These are phyloP conservation scores for Mycena leptocephala DNA, from an alignment of 768 basidiomycete genomes.

Conservation along the genomic window DNA sequence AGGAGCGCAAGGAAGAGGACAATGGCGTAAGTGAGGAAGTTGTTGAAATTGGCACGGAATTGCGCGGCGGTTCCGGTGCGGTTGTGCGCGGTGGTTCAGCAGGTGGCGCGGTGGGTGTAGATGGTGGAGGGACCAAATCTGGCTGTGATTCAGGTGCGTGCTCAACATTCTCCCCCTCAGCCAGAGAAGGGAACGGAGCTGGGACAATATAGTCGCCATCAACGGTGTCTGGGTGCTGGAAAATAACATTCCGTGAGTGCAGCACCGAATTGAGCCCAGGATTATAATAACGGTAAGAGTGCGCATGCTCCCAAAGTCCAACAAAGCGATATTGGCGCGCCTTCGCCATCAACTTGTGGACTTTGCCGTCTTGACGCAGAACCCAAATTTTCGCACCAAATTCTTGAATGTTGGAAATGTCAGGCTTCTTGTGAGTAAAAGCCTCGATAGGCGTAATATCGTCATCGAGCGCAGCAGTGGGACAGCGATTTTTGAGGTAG, in stretches of 20 bases:
- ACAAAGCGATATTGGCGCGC: conserved; percentile 17
- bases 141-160: not conserved
- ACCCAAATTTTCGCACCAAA: conserved; percentile 44
- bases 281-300: conserved; percentile 7
- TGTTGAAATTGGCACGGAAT: not conserved
- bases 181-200: conserved; percentile 16
- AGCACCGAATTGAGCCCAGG: not conserved
- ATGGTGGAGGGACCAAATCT: not conserved
- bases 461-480: not conserved
- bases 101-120: no score
- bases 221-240: not conserved
- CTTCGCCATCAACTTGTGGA: conserved; percentile 19
- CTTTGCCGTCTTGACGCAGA: conserved; percentile 14
- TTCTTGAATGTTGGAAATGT: conserved; percentile 38
- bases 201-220: not conserved
- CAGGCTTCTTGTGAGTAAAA: conserved; percentile 10
- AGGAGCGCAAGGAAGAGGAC: not conserved
- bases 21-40: not conserved
- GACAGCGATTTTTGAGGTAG: conserved; percentile 39
- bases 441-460: conserved; percentile 47
- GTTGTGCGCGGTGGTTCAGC: not conserved
- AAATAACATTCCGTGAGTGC: conserved; percentile 17
- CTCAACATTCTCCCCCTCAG: conserved; percentile 19
- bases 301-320: conserved; percentile 1
- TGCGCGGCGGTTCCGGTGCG: not conserved